These are phyloP conservation scores for Aureobasidium sp. DNA, from an alignment of 2,329 filamentous ascomycete species.

Conservation along the genomic window DNA sequence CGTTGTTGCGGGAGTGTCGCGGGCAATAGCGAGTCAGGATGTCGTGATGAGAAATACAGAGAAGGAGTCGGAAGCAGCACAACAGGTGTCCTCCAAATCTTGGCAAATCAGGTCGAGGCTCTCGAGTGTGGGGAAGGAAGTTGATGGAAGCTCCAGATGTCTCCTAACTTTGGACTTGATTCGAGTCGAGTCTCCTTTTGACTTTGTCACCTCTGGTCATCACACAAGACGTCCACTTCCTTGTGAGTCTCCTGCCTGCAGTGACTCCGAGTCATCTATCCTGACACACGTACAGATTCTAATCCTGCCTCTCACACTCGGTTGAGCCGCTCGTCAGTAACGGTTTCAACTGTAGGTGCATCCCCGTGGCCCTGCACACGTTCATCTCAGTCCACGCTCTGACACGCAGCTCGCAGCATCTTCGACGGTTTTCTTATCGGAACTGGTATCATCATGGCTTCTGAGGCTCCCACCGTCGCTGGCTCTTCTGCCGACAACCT, in stretches of 20 bases:
- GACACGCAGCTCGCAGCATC: not conserved
- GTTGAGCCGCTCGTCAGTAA: slow-evolving; percentile 6
- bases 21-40: too few species aligned
- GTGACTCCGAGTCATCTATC: too few species aligned
- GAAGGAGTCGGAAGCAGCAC: not conserved
- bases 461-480: slow-evolving; percentile 16
- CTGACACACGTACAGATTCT: not conserved
- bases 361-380: not conserved
- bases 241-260: not conserved
- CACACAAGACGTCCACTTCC: not conserved
- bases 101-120: not conserved
- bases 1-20: too few species aligned
- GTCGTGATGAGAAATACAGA: not conserved
- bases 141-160: slow-evolving; percentile 1
- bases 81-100: slow-evolving; percentile 6
- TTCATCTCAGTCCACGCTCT: not conserved
- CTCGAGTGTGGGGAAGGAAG: slow-evolving; percentile 6
- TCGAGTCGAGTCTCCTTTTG: not conserved
- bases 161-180: not conserved
- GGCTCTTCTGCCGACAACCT: slow-evolving; percentile 24
- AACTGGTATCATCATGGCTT: slow-evolving; percentile 12
- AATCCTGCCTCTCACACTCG: not conserved
- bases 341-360: slow-evolving; percentile 12
- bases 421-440: slow-evolving; percentile 12
- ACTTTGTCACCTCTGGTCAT: not conserved